Evolutionary conservation across 352 stramenopile genomes (phyloP), one percentile per base, ranked within the genome.

Genomic region (Pythium grandisporangium): DNA sequence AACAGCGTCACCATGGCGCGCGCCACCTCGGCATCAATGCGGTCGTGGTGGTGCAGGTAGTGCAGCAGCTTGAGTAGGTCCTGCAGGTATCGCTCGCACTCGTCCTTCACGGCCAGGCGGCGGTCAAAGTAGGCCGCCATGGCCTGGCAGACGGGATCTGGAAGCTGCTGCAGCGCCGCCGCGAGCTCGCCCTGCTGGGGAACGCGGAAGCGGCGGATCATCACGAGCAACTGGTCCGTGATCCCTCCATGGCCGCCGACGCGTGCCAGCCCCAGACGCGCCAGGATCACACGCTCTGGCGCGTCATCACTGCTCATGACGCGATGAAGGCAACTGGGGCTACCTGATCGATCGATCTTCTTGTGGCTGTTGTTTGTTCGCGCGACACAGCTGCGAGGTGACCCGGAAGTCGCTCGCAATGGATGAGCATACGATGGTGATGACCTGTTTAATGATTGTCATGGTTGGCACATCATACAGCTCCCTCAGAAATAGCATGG

Each of bases 1-100:
- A 77, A 60, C n/a, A 85, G 55, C 32, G 59, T 53, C 50, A 71
- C 40, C 14, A 80, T 52, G 30, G 42, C 35, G 2, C 17, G 21
- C 35, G 36, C 55, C 24, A 52, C 36, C 45, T 36, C 53, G 13
- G 24, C 55, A 17, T 55, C 63, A 43, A 65, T 48, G 23, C 65
- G 45, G 29, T 68, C 58, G 8, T 73, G 61, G 26, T 50, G 45
- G 26, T 70, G 58, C 35, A 78, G 73, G n/a, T n/a, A n/a, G 44
- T 81, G 56, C 14, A 66, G 63, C 51, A 77, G 58, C 30, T 72
- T 74, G 38, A 81, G 62, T 21, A 85, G 21, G 33, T 85, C 72
- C 20, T 72, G 58, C 11, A 71, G 42, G 38, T 77, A 82, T 10
- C 69, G 55, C 41, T 79, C 69, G 30, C 82, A 61, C n/a, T 85